Evolutionary conservation across 2,329 filamentous ascomycete species (phyloP).

Genomic region (Neocatenulostroma microsporum): DNA sequence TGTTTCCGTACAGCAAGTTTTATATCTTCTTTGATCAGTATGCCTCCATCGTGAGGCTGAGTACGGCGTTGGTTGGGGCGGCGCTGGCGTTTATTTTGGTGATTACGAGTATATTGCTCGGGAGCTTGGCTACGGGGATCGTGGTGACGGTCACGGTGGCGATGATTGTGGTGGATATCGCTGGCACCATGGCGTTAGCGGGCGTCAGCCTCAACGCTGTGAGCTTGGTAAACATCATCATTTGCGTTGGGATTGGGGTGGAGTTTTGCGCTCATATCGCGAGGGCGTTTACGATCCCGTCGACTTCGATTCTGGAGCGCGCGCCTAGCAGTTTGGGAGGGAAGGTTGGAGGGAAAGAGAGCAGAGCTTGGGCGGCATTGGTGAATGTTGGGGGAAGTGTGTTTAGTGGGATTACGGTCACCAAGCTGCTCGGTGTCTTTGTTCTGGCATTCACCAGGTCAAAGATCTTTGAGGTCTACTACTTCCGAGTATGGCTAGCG

Average conservation of each 20-base stretch:
- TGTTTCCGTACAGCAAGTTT: constrained; percentile 95
- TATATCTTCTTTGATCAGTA: constrained; percentile 99
- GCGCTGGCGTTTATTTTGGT: constrained; percentile 79
- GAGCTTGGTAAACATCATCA: constrained; percentile 90
- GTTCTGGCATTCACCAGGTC: constrained; percentile 91
- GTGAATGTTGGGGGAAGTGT: constrained; percentile 93
- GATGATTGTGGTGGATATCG: constrained; percentile 92
- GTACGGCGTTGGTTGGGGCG: constrained; percentile 68
- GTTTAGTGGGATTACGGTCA: constrained; percentile 92
- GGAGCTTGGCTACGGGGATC: constrained; percentile 70
- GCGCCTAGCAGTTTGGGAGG: constrained; percentile 59
- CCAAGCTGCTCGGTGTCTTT: constrained; percentile 83
- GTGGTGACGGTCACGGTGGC: constrained; percentile 79
- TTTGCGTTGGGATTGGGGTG: constrained; percentile 91
- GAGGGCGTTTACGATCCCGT: constrained; percentile 90
- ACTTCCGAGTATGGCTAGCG: constrained; percentile 93
- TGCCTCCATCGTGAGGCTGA: constrained; percentile 70
- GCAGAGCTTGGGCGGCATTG: constrained; percentile 82
- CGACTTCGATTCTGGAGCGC: constrained; percentile 69
- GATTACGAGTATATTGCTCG: constrained; percentile 71
- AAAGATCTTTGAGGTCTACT: constrained; percentile 99
- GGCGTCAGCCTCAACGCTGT: constrained; percentile 90
- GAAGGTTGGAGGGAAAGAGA: constrained; percentile 56
- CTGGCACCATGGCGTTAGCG: constrained; percentile 86
- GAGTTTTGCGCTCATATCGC: constrained; percentile 98